Base-by-base conservation (phyloP, 2,329 filamentous ascomycete species). In the Paramyrothecium roridum region DNA sequence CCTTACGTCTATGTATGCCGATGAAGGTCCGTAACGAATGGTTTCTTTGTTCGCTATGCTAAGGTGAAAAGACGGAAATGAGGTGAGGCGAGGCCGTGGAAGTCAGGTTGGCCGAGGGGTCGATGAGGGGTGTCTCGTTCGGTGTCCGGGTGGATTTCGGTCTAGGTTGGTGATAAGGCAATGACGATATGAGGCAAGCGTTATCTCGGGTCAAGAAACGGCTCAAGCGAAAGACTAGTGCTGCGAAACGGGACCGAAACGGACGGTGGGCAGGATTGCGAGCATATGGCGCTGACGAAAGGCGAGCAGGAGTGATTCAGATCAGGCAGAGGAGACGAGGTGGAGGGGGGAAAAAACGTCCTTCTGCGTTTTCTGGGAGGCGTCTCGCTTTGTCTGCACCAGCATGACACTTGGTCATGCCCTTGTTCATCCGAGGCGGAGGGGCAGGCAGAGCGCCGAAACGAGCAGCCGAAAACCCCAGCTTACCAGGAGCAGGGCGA, bases 381-480 rank as follows among this genome's bases (percentile, higher is more conserved):
- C 49, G 49, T 40, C 30, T 37, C 49, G 49, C 49, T 51, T 51
- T 51, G 33, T 51, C 49, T 33, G 37, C 6, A 13, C 49, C 17
- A 33, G 49, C 49, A 34, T 30, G 33, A 34, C 49, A 21, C 17
- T 51, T 51, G 49, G 49, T 51, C 49, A 51, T 51, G 49, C 49
- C 49, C 49, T 20, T 21, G 19, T 13, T 23, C 22, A 22, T 13
- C 17, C 46, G 19, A 48, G 46, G 20, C 46, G 22, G 46, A 23
- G 19, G 46, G 46, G 46, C 46, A 48, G 46, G 46, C 46, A 23
- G 46, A 13, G 17, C 20, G 20, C 22, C 19, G 22, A 22, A 21
- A 21, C 46, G 46, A 48, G 17, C 37, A 43, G 37, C 37, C 37
- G 37, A 19, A 30, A 30, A 19, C 37, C 37, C 37, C 37, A 43